A percentile compares a stretch with the other conserved stretches of the same genome.
Conservation (phyloP, 2,329 filamentous ascomycete genomes). For the Aspergillus neoniger region DNA sequence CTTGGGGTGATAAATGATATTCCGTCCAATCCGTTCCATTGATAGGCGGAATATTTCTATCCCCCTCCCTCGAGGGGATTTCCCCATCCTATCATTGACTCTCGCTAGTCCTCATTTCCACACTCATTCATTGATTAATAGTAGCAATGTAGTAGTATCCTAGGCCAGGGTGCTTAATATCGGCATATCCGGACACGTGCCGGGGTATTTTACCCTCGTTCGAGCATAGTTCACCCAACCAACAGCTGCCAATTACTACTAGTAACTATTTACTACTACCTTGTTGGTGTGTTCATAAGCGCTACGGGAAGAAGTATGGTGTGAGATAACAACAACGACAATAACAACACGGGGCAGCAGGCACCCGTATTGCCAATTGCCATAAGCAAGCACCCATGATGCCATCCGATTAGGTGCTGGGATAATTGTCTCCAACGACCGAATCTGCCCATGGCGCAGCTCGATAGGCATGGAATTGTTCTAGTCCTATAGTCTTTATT, state of each 20-base stretch:
- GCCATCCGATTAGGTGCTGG: neutral
- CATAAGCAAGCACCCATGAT: neutral
- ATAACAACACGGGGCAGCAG: neutral
- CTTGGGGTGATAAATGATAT: constrained; percentile 1
- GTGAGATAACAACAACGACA: neutral
- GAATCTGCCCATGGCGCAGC: neutral
- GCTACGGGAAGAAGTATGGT: neutral
- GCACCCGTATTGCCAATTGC: neutral
- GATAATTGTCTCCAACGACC: constrained; percentile 1
- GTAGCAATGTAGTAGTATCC: neutral
- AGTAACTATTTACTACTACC: too few relatives aligned
- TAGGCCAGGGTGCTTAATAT: neutral
- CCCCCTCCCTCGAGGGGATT: neutral
- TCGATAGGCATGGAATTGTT: neutral
- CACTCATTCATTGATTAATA: neutral
- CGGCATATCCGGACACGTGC: neutral
- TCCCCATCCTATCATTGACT: neutral
- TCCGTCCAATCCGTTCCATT: neutral
- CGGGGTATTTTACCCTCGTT: neutral
- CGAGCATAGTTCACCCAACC: neutral
- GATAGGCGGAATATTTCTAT: constrained; percentile 2
- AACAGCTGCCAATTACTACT: neutral
- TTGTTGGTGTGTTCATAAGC: neutral
- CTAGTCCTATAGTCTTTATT: neutral
- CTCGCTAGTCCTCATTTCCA: neutral